phyloP scores from a whole-genome alignment of 2,329 filamentous ascomycete species.

The Coniochaeta sp. region DNA sequence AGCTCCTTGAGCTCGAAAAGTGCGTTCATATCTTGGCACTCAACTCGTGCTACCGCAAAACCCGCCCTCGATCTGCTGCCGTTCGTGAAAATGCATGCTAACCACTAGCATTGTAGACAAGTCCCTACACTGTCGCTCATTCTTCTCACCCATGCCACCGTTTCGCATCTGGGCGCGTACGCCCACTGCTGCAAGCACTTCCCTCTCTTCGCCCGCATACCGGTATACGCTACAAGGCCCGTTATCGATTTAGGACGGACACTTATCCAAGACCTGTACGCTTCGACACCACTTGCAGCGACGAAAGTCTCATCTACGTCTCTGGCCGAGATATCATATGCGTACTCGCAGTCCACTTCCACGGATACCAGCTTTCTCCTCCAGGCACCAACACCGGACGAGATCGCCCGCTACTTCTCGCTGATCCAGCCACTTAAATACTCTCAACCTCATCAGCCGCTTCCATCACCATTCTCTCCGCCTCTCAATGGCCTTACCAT shows the following conservation, averaged over 20 bases:
- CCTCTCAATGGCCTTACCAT: slow-evolving; percentile 87
- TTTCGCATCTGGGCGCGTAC: slow-evolving; percentile 85
- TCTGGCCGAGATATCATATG: slow-evolving; percentile 57
- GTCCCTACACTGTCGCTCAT: slow-evolving; percentile 87
- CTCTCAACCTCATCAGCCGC: slow-evolving; percentile 88
- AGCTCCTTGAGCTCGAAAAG: slow-evolving; percentile 86
- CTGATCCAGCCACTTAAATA: slow-evolving; percentile 91
- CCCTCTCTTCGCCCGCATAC: slow-evolving; percentile 83
- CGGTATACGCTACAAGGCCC: slow-evolving; percentile 87
- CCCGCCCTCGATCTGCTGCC: background rate
- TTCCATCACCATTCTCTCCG: slow-evolving; percentile 79
- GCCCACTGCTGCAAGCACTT: slow-evolving; percentile 97
- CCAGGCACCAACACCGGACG: slow-evolving; percentile 70
- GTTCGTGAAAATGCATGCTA: slow-evolving; percentile 2
- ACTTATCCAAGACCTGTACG: slow-evolving; percentile 84
- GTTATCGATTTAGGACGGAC: slow-evolving; percentile 91
- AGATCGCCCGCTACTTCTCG: slow-evolving; percentile 88
- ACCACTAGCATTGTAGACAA: slow-evolving; percentile 49
- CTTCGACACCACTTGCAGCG: slow-evolving; percentile 78
- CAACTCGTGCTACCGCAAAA: background rate
- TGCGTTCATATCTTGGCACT: slow-evolving; percentile 32
- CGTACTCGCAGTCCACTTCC: slow-evolving; percentile 43
- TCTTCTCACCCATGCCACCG: slow-evolving; percentile 88
- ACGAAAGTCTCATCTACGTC: slow-evolving; percentile 70
- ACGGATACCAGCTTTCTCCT: slow-evolving; percentile 48